Evolutionary conservation across 1,284 basidiomycete species (phyloP).

Genomic region (Trametes polyzona): DNA sequence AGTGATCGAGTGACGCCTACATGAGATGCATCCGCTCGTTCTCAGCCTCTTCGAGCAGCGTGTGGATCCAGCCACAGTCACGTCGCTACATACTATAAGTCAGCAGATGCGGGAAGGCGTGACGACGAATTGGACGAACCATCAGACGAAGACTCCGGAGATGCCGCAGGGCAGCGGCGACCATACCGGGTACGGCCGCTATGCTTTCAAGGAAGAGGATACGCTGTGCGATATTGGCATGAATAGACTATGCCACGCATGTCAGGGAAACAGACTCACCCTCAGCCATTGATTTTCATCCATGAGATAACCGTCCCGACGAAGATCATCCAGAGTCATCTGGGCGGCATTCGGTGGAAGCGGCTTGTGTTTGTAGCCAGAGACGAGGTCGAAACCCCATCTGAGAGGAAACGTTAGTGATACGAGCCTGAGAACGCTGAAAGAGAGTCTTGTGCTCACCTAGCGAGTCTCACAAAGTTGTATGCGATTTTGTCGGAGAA

Average conservation of each 20-base stretch:
- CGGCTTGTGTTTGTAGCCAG: conserved; percentile 78
- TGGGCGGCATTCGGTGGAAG: conserved; percentile 59
- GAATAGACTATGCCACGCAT: not conserved
- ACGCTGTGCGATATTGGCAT: conserved; percentile 47
- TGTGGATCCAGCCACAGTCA: conserved; percentile 88
- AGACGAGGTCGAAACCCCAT: conserved; percentile 74
- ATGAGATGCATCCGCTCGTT: conserved; percentile 96
- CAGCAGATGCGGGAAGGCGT: conserved; percentile 7
- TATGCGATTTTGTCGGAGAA: conserved; percentile 76
- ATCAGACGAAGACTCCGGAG: conserved; percentile 82
- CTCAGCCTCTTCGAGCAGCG: conserved; percentile 90
- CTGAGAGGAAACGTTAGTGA: conserved; percentile 37
- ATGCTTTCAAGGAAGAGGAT: conserved; percentile 90
- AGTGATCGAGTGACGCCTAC: conserved; percentile 42
- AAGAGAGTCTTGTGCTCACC: conserved; percentile 39
- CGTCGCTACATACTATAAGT: conserved; percentile 57
- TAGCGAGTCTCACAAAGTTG: conserved; percentile 60
- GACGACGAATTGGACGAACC: conserved; percentile 45
- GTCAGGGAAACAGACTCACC: conserved; percentile 48
- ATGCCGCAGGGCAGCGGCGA: conserved; percentile 86
- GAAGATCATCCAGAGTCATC: conserved; percentile 72
- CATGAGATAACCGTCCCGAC: conserved; percentile 74
- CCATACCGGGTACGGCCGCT: conserved; percentile 95
- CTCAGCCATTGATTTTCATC: conserved; percentile 79
- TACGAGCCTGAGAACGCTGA: not conserved